phyloP scores from a whole-genome alignment of 805 yeast species.

The Spathaspora boniae region DNA sequence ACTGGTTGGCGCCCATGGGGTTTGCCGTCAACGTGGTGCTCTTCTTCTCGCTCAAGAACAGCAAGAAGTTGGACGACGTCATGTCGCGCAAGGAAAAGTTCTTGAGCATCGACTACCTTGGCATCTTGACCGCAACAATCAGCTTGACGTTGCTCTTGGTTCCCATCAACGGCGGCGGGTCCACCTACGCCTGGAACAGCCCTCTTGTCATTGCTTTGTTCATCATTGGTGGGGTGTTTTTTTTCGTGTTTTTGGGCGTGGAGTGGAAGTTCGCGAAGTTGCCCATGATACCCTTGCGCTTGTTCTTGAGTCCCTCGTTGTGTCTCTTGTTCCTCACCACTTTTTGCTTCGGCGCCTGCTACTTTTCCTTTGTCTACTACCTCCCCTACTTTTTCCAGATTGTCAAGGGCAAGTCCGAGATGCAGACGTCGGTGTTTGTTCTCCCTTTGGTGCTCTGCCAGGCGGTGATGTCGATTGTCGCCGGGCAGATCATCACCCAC shows the following conservation, averaged over 20 bases:
- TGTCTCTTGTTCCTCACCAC: conserved; percentile 36
- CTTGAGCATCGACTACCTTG: conserved; percentile 45
- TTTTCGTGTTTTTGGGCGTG: conserved; percentile 34
- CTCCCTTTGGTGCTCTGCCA: conserved; percentile 34
- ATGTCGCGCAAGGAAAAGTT: conserved; percentile 31
- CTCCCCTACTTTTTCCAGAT: conserved; percentile 21
- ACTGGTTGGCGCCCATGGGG: conserved; percentile 42
- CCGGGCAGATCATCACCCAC: conserved; percentile 28
- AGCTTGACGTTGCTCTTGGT: conserved; percentile 44
- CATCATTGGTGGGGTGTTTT: conserved; percentile 41
- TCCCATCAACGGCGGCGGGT: conserved; percentile 55
- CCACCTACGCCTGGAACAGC: conserved; percentile 49
- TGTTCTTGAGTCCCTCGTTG: conserved; percentile 32
- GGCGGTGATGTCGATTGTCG: conserved; percentile 27
- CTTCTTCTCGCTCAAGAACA: conserved; percentile 33
- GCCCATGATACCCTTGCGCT: conserved; percentile 46
- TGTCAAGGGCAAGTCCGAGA: conserved; percentile 28
- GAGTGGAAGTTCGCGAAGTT: conserved; percentile 37
- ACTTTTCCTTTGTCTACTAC: conserved; percentile 35
- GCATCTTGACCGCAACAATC: conserved; percentile 40
- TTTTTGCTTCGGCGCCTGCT: conserved; percentile 27
- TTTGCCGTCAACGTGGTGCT: conserved; percentile 26
- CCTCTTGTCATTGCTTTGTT: conserved; percentile 50
- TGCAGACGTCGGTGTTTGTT: conserved; percentile 29
- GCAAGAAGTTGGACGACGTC: conserved; percentile 23